Conservation (phyloP, 768 basidiomycete species). For the Psilocybe tampanensis region DNA sequence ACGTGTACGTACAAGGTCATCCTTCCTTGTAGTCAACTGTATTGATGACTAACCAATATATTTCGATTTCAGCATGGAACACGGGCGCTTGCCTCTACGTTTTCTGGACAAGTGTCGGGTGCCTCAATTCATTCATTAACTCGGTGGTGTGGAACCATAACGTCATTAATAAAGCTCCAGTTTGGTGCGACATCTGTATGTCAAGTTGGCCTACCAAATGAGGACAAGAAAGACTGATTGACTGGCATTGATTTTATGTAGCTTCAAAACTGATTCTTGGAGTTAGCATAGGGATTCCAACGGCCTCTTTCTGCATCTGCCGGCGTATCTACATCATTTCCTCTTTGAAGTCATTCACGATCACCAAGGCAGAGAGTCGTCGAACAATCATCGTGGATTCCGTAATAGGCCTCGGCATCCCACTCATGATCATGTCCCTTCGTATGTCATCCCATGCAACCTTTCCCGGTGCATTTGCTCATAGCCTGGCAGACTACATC, state of each 20-base stretch:
- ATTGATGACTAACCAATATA: slow-evolving; percentile 13
- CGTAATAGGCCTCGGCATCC: slow-evolving; percentile 53
- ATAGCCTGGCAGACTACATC: slow-evolving; percentile 30
- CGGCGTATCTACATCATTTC: slow-evolving; percentile 64
- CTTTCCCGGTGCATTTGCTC: not conserved
- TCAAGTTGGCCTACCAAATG: not conserved
- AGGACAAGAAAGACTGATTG: too few species aligned
- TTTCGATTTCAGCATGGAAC: slow-evolving; percentile 41
- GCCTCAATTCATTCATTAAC: slow-evolving; percentile 65
- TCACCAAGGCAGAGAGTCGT: slow-evolving; percentile 53
- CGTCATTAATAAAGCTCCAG: slow-evolving; percentile 51
- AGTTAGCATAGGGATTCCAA: slow-evolving; percentile 47
- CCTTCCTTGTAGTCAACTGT: too few species aligned
- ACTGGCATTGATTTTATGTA: too few species aligned
- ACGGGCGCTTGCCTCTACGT: slow-evolving; percentile 76
- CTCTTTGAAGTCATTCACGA: slow-evolving; percentile 49
- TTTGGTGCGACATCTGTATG: slow-evolving; percentile 68
- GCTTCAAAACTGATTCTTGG: slow-evolving; percentile 49
- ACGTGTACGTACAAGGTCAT: slow-evolving; percentile 41
- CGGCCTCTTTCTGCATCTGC: slow-evolving; percentile 57
- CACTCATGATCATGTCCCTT: slow-evolving; percentile 44
- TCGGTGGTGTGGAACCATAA: slow-evolving; percentile 70
- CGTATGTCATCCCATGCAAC: not conserved
- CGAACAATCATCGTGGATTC: slow-evolving; percentile 52
- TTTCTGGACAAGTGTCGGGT: slow-evolving; percentile 59